Percentiles rank a stretch among this genome's conserved stretches.
Conservation (phyloP, 2,329 filamentous ascomycete genomes). For the Triangularia setosa region DNA sequence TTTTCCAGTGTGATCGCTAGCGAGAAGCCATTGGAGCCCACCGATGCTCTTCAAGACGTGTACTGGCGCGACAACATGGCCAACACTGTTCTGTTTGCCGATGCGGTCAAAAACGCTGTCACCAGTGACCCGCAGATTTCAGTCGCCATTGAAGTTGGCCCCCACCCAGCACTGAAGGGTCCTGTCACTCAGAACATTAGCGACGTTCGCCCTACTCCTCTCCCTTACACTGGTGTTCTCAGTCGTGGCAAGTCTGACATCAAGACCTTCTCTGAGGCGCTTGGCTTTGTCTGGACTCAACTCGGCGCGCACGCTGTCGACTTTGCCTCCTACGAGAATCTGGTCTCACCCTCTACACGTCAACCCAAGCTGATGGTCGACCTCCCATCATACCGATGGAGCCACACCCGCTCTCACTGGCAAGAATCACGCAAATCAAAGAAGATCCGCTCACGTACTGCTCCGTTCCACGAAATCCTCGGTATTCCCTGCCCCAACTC, state of each 20-base stretch:
- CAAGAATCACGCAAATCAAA: slow-evolving; percentile 43
- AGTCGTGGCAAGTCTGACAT: slow-evolving; percentile 9
- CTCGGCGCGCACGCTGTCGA: slow-evolving; percentile 7
- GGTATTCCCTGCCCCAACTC: background rate
- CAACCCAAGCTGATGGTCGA: slow-evolving; percentile 35
- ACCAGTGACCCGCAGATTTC: slow-evolving; percentile 5
- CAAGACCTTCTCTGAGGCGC: background rate
- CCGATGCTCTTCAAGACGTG: slow-evolving; percentile 1
- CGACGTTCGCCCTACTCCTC: background rate
- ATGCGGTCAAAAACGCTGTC: slow-evolving; percentile 14
- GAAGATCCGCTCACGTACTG: background rate
- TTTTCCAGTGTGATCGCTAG: background rate
- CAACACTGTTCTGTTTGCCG: slow-evolving; percentile 26
- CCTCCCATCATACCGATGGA: slow-evolving; percentile 47
- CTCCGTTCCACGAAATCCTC: slow-evolving; percentile 1
- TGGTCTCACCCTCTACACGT: background rate
- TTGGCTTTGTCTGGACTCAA: slow-evolving; percentile 13
- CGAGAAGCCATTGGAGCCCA: background rate
- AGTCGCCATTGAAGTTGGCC: slow-evolving; percentile 33
- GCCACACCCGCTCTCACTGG: slow-evolving; percentile 45
- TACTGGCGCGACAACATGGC: slow-evolving; percentile 27
- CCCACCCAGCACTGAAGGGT: slow-evolving; percentile 39
- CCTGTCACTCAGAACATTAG: slow-evolving; percentile 33
- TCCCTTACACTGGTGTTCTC: slow-evolving; percentile 12
- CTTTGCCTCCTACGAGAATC: slow-evolving; percentile 1